phyloP scores from a whole-genome alignment of 495 filamentous ascomycete species.

The Gamarada debralockiae region DNA sequence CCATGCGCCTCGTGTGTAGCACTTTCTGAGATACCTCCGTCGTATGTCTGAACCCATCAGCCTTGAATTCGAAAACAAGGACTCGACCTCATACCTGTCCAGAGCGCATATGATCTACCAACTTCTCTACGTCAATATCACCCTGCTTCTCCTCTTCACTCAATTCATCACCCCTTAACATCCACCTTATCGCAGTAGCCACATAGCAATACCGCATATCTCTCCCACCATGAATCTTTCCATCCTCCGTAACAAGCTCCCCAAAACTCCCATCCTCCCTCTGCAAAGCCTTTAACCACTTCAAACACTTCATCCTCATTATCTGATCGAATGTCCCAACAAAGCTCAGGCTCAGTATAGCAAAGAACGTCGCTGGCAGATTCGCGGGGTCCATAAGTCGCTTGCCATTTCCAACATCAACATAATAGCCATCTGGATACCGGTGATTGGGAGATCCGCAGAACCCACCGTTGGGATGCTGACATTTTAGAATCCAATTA shows the following conservation, averaged over 20 bases:
- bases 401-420: conserved; percentile 33
- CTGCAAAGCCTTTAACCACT: conserved; percentile 76
- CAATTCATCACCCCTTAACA: conserved; percentile 49
- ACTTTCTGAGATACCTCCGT: conserved; percentile 81
- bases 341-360: conserved; percentile 68
- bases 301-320: conserved; percentile 60
- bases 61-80: not conserved
- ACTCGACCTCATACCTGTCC: conserved; percentile 51
- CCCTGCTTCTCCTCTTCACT: conserved; percentile 49
- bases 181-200: conserved; percentile 76
- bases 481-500: conserved; percentile 72
- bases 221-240: conserved; percentile 65
- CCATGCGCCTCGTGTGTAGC: conserved; percentile 85
- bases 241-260: conserved; percentile 61
- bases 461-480: conserved; percentile 74
- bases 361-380: conserved; percentile 84
- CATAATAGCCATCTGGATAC: conserved; percentile 31
- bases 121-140: conserved; percentile 71
- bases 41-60: conserved; percentile 64
- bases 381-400: conserved; percentile 73
- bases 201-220: conserved; percentile 88
- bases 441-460: conserved; percentile 60
- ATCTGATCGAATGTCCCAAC: conserved; percentile 71
- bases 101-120: conserved; percentile 66
- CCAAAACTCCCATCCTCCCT: conserved; percentile 87